Percentiles rank a stretch among this genome's conserved stretches.
phyloP scores from a whole-genome alignment of 2,329 filamentous ascomycete genomes.

The Alternaria sp. region DNA sequence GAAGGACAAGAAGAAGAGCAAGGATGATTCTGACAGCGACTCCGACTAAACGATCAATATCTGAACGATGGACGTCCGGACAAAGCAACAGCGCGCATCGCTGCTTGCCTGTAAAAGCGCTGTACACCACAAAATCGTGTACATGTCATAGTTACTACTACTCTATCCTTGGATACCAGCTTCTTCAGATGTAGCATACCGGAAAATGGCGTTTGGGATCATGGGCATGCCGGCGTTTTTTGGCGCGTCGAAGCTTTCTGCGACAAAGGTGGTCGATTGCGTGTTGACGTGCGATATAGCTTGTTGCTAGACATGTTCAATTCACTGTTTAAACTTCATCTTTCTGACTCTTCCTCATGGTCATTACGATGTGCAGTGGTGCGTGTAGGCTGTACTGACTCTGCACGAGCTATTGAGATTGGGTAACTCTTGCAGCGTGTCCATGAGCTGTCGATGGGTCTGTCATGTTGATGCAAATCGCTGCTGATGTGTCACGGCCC shows the following conservation, averaged over 20 bases:
- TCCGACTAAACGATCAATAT: constrained; percentile 38
- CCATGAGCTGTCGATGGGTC: not conserved
- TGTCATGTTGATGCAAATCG: not conserved
- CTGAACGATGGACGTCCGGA: constrained; percentile 26
- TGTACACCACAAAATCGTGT: constrained; percentile 27
- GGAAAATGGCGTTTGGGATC: constrained; percentile 43
- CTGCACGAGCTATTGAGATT: not conserved
- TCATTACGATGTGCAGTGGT: not conserved
- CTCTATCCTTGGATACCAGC: constrained; percentile 38
- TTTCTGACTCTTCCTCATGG: constrained; percentile 17
- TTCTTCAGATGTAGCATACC: constrained; percentile 46
- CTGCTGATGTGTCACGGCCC: not conserved
- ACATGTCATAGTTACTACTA: constrained; percentile 34
- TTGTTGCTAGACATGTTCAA: constrained; percentile 29
- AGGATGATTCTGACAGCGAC: constrained; percentile 39
- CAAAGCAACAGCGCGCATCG: constrained; percentile 22
- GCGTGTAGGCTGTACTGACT: not conserved
- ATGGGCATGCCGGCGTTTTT: constrained; percentile 45
- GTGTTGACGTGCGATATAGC: constrained; percentile 31
- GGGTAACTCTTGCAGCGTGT: not conserved
- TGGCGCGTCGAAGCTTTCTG: constrained; percentile 40
- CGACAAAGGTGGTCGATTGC: constrained; percentile 35
- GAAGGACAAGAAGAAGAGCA: constrained; percentile 46
- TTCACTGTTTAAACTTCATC: constrained; percentile 29
- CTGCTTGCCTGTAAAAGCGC: constrained; percentile 22